phyloP scores from a whole-genome alignment of 305 asterid species.

The Fraxinus ornus region DNA sequence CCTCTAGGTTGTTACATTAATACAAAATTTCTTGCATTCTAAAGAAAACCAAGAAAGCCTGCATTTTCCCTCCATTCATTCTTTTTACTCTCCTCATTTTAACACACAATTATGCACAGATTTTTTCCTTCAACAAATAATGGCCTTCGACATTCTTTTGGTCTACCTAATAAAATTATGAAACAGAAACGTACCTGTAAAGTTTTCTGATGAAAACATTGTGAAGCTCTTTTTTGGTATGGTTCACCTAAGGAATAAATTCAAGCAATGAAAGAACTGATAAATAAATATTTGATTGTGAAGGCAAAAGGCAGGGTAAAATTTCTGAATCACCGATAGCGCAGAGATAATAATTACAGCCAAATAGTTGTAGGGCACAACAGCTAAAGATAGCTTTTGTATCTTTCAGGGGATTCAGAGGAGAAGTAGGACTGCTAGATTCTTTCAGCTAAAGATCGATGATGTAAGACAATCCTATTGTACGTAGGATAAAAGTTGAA shows the following conservation, averaged over 20 bases:
- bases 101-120: background rate
- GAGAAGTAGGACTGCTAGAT: background rate
- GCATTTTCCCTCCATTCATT: background rate
- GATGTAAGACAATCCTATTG: no score
- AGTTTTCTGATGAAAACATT: constrained; percentile 82
- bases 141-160: background rate
- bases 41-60: background rate
- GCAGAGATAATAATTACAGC: background rate
- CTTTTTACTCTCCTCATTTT: background rate
- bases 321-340: background rate
- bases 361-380: background rate
- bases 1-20: background rate
- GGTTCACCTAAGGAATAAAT: constrained; percentile 69
- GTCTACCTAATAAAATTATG: background rate
- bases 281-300: constrained; percentile 15
- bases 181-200: constrained; percentile 64
- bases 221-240: constrained; percentile 92
- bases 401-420: background rate
- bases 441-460: background rate
- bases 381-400: background rate
- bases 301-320: background rate
- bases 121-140: background rate
- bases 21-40: background rate
- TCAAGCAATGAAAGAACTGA: constrained; percentile 4
- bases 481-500: no score